Evolutionary conservation across 352 stramenopile genomes (phyloP).

Genomic region (Globisporangium emineosum): DNA sequence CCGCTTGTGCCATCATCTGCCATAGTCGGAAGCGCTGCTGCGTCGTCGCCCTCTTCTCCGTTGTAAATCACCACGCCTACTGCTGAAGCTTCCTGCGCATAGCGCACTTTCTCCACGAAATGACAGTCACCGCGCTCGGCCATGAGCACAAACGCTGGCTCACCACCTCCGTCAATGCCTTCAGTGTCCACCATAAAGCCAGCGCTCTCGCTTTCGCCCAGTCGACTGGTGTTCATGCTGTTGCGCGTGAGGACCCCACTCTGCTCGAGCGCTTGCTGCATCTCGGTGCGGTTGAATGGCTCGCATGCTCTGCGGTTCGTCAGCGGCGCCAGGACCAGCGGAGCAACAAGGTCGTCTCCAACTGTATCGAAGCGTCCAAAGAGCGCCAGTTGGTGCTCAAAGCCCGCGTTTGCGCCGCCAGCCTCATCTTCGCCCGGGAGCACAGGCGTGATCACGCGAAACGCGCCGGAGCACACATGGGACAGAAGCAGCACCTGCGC

Average conservation of each 20-base stretch:
- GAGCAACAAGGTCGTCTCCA: neutral
- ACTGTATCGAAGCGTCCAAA: neutral
- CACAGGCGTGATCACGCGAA: constrained; percentile 7
- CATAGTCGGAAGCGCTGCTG: neutral
- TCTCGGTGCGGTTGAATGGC: constrained; percentile 3
- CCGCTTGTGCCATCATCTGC: constrained; percentile 21
- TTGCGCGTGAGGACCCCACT: neutral
- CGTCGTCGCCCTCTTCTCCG: neutral
- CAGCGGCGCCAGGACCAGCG: constrained; percentile 4
- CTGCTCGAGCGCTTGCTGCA: neutral
- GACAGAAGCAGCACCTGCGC: neutral
- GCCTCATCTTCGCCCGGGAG: neutral
- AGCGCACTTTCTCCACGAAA: constrained; percentile 54
- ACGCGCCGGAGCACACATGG: neutral
- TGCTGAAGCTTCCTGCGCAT: constrained; percentile 5
- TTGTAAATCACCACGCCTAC: constrained; percentile 10
- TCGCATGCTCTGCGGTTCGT: neutral
- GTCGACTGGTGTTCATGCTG: neutral
- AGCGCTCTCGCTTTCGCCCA: neutral
- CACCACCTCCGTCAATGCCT: neutral
- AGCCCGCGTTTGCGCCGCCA: neutral
- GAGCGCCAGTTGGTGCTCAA: constrained; percentile 7
- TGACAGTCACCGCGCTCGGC: constrained; percentile 27
- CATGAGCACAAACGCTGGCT: constrained; percentile 5
- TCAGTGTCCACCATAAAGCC: neutral